A percentile compares a stretch with the other conserved stretches of the same genome.
Evolutionary conservation across 2,329 filamentous ascomycete genomes (phyloP).

Genomic region (Calonectria leucothoes): DNA sequence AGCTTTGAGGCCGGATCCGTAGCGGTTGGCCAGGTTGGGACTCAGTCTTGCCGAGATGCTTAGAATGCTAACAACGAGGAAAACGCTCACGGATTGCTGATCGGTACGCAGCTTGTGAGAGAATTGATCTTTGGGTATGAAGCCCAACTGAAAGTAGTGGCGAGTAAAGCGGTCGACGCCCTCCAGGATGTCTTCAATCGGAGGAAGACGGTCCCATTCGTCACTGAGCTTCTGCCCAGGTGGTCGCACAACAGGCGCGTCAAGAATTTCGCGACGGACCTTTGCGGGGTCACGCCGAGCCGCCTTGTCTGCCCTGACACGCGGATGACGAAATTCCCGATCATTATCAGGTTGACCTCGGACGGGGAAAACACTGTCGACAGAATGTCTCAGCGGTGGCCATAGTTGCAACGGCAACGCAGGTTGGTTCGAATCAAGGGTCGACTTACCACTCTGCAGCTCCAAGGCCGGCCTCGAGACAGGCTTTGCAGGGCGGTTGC

Average conservation of each 20-base stretch:
- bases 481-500: conserved; percentile 63
- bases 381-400: conserved; percentile 10
- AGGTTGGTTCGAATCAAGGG: background rate
- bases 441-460: conserved; percentile 61
- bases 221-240: conserved; percentile 40
- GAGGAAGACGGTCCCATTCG: conserved; percentile 63
- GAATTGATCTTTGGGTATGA: conserved; percentile 66
- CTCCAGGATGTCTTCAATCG: conserved; percentile 61
- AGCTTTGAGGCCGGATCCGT: conserved; percentile 63
- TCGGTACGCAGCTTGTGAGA: conserved; percentile 59
- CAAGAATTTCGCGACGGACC: conserved; percentile 48
- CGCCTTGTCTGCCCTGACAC: conserved; percentile 60
- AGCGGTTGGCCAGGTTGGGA: conserved; percentile 58
- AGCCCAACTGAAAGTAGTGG: conserved; percentile 70
- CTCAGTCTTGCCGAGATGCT: conserved; percentile 68
- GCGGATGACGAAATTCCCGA: conserved; percentile 67
- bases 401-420: background rate
- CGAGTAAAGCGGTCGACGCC: conserved; percentile 64
- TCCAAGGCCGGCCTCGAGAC: conserved; percentile 60
- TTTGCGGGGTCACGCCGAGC: conserved; percentile 53
- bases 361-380: conserved; percentile 60
- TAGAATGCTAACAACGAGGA: conserved; percentile 66
- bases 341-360: conserved; percentile 66
- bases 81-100: conserved; percentile 62
- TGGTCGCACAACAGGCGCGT: conserved; percentile 39